Percentiles rank a stretch among this genome's conserved stretches.
Evolutionary conservation across 1,284 basidiomycete genomes (phyloP).

Genomic region (Melampsora larici-populina): DNA sequence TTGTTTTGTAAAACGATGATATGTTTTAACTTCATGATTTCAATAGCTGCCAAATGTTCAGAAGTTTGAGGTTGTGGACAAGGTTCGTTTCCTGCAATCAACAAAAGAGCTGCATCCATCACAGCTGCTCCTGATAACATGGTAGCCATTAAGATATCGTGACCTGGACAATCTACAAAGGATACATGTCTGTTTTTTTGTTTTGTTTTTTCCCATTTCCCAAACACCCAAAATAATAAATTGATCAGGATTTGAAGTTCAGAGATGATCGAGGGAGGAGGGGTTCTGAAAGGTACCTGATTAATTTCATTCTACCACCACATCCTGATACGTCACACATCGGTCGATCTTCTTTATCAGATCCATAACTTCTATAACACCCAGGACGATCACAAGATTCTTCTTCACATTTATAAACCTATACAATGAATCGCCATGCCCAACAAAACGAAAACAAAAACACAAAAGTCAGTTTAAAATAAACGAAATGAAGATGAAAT

Average conservation of each 20-base stretch:
- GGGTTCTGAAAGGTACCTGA: slow-evolving; percentile 64
- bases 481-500: background rate
- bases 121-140: slow-evolving; percentile 99
- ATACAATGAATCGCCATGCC: too few relatives aligned
- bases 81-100: slow-evolving; percentile 95
- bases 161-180: slow-evolving; percentile 51
- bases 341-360: slow-evolving; percentile 88
- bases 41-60: slow-evolving; percentile 95
- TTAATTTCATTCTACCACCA: slow-evolving; percentile 79
- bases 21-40: slow-evolving; percentile 98
- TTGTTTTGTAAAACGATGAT: slow-evolving; percentile 99
- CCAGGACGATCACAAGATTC: slow-evolving; percentile 86
- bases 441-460: slow-evolving; percentile 11
- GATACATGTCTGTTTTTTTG: slow-evolving; percentile 56
- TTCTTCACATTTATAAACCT: slow-evolving; percentile 98
- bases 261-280: too few relatives aligned
- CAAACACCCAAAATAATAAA: too few relatives aligned
- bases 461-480: background rate
- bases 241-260: too few relatives aligned
- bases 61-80: slow-evolving; percentile 99
- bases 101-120: slow-evolving; percentile 92
- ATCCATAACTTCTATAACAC: slow-evolving; percentile 88
- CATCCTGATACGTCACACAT: slow-evolving; percentile 91
- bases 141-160: slow-evolving; percentile 85
- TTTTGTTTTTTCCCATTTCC: too few relatives aligned